Percentiles rank a stretch among this genome's conserved stretches.
These are phyloP conservation scores for Penicillium alfredii DNA, from an alignment of 495 filamentous ascomycete species.

Conservation along the genomic window DNA sequence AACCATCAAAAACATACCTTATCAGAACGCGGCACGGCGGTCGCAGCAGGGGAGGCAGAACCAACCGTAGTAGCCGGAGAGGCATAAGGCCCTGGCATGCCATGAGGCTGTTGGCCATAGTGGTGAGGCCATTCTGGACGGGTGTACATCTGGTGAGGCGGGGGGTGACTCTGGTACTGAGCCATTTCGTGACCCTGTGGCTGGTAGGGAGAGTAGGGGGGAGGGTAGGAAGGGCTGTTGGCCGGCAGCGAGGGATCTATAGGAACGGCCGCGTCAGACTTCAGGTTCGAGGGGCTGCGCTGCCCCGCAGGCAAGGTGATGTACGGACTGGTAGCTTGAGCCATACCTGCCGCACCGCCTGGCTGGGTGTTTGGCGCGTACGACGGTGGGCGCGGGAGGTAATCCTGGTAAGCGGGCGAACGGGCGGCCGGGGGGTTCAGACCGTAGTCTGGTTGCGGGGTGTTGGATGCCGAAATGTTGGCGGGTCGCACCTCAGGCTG, in stretches of 20 bases:
- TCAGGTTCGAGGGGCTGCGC: conserved; percentile 60
- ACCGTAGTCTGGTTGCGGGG: conserved; percentile 83
- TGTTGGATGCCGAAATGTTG: conserved; percentile 62
- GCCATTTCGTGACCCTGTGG: conserved; percentile 75
- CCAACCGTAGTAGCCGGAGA: conserved; percentile 56
- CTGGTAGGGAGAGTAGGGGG: conserved; percentile 80
- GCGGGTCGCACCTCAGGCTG: conserved; percentile 72
- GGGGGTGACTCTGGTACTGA: conserved; percentile 55
- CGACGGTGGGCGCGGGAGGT: conserved; percentile 57
- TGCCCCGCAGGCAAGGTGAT: conserved; percentile 65
- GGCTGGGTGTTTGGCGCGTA: conserved; percentile 69
- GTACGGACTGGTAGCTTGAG: conserved; percentile 96
- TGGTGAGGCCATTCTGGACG: conserved; percentile 78
- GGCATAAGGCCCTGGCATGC: conserved; percentile 57
- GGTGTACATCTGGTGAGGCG: conserved; percentile 63
- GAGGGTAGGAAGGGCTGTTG: conserved; percentile 84
- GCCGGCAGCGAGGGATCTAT: conserved; percentile 98
- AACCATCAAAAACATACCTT: conserved; percentile 62
- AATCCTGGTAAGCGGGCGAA: conserved; percentile 74
- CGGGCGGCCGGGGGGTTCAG: conserved; percentile 66
- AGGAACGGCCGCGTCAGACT: conserved; percentile 93
- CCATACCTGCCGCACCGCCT: conserved; percentile 83
- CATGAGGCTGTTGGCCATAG: conserved; percentile 59
- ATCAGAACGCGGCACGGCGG: conserved; percentile 57
- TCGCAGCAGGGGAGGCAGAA: conserved; percentile 52